Conservation (phyloP, 345 rosid species). For the Camelina neglecta region DNA sequence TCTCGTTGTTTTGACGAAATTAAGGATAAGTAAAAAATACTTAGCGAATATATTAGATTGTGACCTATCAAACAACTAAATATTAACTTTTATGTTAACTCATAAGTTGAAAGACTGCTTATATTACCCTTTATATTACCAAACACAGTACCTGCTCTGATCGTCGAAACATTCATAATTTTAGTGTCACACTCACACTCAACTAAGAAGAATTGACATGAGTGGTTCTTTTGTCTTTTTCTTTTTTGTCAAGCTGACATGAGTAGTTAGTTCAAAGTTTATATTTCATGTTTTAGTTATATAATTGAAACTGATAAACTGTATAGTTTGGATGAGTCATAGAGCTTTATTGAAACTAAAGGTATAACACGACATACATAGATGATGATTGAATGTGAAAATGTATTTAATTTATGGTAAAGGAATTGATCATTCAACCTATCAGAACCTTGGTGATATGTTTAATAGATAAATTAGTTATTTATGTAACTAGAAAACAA, state of each 20-base stretch:
- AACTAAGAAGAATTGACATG: conserved; percentile 29
- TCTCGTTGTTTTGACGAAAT: not conserved
- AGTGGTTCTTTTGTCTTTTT: conserved; percentile 5
- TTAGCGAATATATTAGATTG: not conserved
- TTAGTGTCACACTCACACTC: conserved; percentile 36
- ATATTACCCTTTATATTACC: not conserved
- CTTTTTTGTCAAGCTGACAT: too few species aligned
- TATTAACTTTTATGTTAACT: not conserved
- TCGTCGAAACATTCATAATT: conserved; percentile 8
- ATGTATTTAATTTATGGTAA: not conserved
- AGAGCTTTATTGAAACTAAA: conserved; percentile 6
- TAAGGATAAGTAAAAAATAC: not conserved
- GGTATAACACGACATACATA: not conserved
- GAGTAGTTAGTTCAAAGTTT: conserved; percentile 12
- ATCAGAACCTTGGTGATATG: too few species aligned
- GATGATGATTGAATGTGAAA: not conserved
- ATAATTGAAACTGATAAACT: not conserved
- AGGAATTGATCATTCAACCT: not conserved
- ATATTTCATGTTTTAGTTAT: conserved; percentile 14
- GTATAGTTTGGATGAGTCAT: conserved; percentile 8
- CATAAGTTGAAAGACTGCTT: not conserved
- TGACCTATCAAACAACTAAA: not conserved
- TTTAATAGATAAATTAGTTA: too few species aligned
- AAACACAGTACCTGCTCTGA: conserved; percentile 34
- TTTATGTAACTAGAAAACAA: too few species aligned